Evolutionary conservation across 495 filamentous ascomycete species (phyloP), one percentile per base, ranked within the genome.

Genomic region (Pyrenula massariospora): DNA sequence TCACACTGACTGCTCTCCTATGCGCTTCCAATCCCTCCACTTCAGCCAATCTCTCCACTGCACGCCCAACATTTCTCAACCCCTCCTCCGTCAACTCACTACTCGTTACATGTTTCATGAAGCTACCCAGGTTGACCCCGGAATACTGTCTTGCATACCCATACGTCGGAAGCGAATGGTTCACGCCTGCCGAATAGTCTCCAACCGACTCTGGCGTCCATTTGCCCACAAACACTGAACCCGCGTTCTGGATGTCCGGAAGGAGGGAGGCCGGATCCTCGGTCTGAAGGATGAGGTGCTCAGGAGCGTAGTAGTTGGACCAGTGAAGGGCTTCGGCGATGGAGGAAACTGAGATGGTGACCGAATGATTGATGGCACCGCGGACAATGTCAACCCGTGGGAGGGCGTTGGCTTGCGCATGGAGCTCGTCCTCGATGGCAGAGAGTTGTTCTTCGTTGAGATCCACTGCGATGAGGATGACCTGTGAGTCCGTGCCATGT

Each of bases 171-270:
- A 98, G 71, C 42, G 88, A 92, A 72, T 98, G 93, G 71, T 98
- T 98, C 10, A 96, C 91, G 62, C 93, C 93, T 20, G 94, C 93
- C 53, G 89, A 95, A 72, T 98, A 98, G 67, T 98, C 93, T 22
- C 93, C 93, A 15, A 98, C 93, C 62, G 86, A 91, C 72, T 98
- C 93, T 0, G 93, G 93, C 1, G 93, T 96, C 93, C 93, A 98
- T 55, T 83, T 77, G 2, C 93, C 93, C 54, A 96, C 83, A 66
- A 98, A 98, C 12, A 98, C 90, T 68, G 88, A 94, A 1, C 93
- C 93, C 10, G 93, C 93, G 59, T 97, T 95, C 73, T 90, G 75
- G n/a, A 98, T 91, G 61, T 84, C 67, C 15, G 83, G 81, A 1
- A 95, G 86, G 10, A 83, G 76, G 48, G 77, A 70, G 65, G 85